Evolutionary conservation across 352 stramenopile species (phyloP).

Genomic region (Pythium brachiatum): DNA sequence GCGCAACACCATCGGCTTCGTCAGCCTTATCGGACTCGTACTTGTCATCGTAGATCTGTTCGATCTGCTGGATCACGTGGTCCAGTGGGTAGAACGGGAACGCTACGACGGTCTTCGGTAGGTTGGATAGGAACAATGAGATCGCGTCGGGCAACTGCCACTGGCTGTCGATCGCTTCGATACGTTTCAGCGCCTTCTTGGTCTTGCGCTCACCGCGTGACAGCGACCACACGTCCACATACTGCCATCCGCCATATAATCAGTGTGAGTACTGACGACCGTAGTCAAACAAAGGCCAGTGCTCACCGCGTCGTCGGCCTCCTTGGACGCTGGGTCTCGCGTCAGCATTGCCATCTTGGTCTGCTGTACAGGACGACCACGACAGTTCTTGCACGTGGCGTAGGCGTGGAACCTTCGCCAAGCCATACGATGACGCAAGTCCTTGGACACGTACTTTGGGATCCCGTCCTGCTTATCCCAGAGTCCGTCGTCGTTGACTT

Average conservation of each 20-base stretch:
- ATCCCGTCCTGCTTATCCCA: slow-evolving; percentile 72
- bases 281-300: background rate
- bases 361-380: slow-evolving; percentile 40
- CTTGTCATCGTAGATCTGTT: slow-evolving; percentile 80
- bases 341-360: background rate
- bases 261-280: no score
- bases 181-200: slow-evolving; percentile 40
- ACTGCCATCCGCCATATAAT: slow-evolving; percentile 34
- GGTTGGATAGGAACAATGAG: slow-evolving; percentile 63
- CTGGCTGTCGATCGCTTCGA: slow-evolving; percentile 45
- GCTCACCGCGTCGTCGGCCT: slow-evolving; percentile 30
- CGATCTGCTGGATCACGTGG: slow-evolving; percentile 52
- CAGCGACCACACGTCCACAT: slow-evolving; percentile 63
- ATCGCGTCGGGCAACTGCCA: slow-evolving; percentile 54
- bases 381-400: slow-evolving; percentile 67
- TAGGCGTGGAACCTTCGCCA: slow-evolving; percentile 75
- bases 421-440: slow-evolving; percentile 38
- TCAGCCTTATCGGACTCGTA: slow-evolving; percentile 56
- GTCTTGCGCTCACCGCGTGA: slow-evolving; percentile 40
- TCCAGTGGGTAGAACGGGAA: slow-evolving; percentile 62
- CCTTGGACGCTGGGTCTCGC: slow-evolving; percentile 6
- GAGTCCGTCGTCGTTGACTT: slow-evolving; percentile 69
- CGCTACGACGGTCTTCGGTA: slow-evolving; percentile 67
- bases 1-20: slow-evolving; percentile 54
- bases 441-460: slow-evolving; percentile 57